These are phyloP conservation scores for Exophiala lecanii-corni DNA, from an alignment of 2,329 filamentous ascomycete species.

Conservation along the genomic window DNA sequence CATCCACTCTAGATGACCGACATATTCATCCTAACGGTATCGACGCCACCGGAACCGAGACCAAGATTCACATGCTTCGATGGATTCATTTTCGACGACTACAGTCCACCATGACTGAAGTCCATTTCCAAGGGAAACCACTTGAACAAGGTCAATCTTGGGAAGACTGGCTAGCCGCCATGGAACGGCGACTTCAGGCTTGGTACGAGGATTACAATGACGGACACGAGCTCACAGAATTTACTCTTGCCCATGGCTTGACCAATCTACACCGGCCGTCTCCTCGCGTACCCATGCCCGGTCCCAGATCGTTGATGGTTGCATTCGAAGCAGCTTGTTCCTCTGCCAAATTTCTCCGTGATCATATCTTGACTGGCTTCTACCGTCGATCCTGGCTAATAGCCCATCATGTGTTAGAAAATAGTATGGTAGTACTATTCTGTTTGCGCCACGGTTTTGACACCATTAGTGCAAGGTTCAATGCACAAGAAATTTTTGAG, in stretches of 20 bases:
- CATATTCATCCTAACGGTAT: constrained; percentile 26
- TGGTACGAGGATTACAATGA: constrained; percentile 29
- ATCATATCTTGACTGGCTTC: constrained; percentile 28
- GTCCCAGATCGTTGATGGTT: constrained; percentile 25
- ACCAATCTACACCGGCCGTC: constrained; percentile 28
- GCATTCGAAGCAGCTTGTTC: constrained; percentile 28
- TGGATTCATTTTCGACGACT: constrained; percentile 27
- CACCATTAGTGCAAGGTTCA: constrained; percentile 29
- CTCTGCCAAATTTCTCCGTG: constrained; percentile 24
- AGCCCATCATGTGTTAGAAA: constrained; percentile 28
- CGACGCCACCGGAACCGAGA: constrained; percentile 24
- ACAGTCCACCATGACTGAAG: constrained; percentile 29
- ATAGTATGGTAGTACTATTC: constrained; percentile 30
- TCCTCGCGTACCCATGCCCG: constrained; percentile 26
- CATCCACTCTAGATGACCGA: constrained; percentile 25
- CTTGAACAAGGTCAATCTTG: constrained; percentile 25
- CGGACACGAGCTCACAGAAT: constrained; percentile 26
- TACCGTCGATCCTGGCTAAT: constrained; percentile 28
- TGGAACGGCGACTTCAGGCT: constrained; percentile 26
- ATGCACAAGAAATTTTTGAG: constrained; percentile 30
- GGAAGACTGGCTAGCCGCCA: constrained; percentile 28
- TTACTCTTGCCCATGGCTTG: constrained; percentile 26
- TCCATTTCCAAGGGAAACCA: constrained; percentile 29
- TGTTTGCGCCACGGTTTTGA: constrained; percentile 31
- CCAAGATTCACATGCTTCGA: constrained; percentile 26